A percentile compares a stretch with the other conserved stretches of the same genome.
Conservation (phyloP, 306 rosid species). For the Rosa chinensis region DNA sequence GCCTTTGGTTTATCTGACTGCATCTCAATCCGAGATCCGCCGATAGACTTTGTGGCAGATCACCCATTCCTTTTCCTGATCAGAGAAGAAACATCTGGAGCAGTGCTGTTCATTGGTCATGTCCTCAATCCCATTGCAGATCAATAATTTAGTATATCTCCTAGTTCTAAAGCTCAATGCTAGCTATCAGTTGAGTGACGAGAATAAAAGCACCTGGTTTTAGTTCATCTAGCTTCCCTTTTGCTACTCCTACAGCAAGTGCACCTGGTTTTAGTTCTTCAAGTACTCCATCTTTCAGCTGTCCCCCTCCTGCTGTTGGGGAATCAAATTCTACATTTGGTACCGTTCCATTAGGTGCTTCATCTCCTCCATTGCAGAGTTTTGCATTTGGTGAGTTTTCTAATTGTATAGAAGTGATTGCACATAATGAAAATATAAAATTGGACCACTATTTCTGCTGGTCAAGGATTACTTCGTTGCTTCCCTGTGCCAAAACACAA, state of each 20-base stretch:
- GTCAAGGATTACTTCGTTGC: neutral
- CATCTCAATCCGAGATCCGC: neutral
- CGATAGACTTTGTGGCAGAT: slow-evolving; percentile 24
- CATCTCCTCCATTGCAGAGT: slow-evolving; percentile 68
- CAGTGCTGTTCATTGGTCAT: neutral
- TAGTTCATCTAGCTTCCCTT: slow-evolving; percentile 24
- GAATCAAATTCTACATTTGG: slow-evolving; percentile 73
- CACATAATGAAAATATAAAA: neutral
- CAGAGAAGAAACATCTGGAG: slow-evolving; percentile 13
- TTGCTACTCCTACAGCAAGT: neutral
- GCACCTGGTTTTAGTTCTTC: slow-evolving; percentile 52
- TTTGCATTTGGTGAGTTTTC: slow-evolving; percentile 69
- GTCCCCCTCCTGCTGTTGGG: slow-evolving; percentile 60
- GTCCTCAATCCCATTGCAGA: slow-evolving; percentile 9
- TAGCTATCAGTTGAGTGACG: no score
- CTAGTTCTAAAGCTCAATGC: no score
- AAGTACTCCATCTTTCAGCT: slow-evolving; percentile 61
- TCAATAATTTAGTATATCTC: no score
- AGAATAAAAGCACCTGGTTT: slow-evolving; percentile 15
- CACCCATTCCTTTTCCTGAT: slow-evolving; percentile 30
- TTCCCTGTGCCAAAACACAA: neutral
- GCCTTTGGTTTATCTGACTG: no score
- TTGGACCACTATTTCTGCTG: neutral
- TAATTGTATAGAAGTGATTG: neutral
- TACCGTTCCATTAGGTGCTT: slow-evolving; percentile 62